Conservation (phyloP, 257 asterid genomes). For the Leptodermis oblonga region DNA sequence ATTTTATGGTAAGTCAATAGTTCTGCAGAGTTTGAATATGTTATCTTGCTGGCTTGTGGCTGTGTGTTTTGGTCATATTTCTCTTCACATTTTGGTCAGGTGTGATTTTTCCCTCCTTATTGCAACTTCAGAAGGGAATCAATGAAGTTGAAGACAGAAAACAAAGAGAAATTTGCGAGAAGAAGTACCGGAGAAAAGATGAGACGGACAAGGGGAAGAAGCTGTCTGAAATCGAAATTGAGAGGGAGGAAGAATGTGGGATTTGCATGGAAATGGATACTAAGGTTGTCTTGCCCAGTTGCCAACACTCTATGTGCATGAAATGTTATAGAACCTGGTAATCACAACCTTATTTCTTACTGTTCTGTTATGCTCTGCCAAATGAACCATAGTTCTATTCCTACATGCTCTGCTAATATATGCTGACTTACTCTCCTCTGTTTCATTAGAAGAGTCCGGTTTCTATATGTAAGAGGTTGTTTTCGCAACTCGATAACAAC, state of each 20-base stretch:
- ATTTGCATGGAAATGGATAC: constrained; percentile 84
- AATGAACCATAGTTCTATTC: not conserved
- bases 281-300: constrained; percentile 78
- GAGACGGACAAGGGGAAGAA: constrained; percentile 71
- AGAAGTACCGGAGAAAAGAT: constrained; percentile 49
- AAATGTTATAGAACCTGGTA: constrained; percentile 78
- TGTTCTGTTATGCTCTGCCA: not conserved
- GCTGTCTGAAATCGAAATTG: constrained; percentile 72
- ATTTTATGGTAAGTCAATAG: constrained; percentile 66
- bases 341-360: not conserved
- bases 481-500: too few relatives aligned
- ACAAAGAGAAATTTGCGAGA: constrained; percentile 62
- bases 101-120: constrained; percentile 81
- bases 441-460: not conserved
- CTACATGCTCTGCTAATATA: not conserved
- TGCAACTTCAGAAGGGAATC: constrained; percentile 78
- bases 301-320: constrained; percentile 81
- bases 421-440: too few relatives aligned
- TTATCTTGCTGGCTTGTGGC: not conserved
- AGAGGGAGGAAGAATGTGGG: constrained; percentile 94
- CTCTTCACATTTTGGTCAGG: constrained; percentile 38
- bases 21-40: not conserved
- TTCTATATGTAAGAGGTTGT: too few relatives aligned
- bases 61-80: not conserved
- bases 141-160: constrained; percentile 78